These are phyloP conservation scores for Auriculariales sp. DNA, from an alignment of 768 basidiomycete species.

Conservation along the genomic window DNA sequence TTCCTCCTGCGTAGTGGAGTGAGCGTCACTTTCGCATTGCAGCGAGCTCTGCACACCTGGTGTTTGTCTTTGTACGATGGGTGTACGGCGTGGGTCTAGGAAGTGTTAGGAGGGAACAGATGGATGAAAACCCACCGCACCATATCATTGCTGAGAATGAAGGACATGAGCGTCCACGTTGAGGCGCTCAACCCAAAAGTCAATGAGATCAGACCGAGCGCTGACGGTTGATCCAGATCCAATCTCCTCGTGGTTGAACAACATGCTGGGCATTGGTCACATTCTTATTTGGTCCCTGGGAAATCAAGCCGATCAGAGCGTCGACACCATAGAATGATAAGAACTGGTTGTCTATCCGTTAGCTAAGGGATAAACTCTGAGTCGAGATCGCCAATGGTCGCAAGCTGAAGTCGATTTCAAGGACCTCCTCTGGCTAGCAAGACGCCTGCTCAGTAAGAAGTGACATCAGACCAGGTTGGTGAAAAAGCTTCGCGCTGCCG, in stretches of 20 bases:
- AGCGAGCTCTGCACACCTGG: too few relatives aligned
- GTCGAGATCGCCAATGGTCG: conserved; percentile 69
- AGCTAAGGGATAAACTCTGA: conserved; percentile 90
- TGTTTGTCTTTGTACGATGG: conserved; percentile 75
- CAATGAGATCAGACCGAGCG: conserved; percentile 78
- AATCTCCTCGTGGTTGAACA: conserved; percentile 95
- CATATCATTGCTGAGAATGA: conserved; percentile 85
- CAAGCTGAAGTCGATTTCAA: too few relatives aligned
- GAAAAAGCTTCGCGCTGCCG: too few relatives aligned
- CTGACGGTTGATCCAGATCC: conserved; percentile 40
- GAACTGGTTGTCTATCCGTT: conserved; percentile 83
- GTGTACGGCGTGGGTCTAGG: conserved; percentile 57
- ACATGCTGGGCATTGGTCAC: conserved; percentile 78
- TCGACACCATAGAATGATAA: conserved; percentile 95
- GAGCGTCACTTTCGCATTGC: too few relatives aligned
- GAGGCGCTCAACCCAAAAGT: conserved; percentile 71
- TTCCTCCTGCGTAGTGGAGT: too few relatives aligned
- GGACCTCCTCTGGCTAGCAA: too few relatives aligned
- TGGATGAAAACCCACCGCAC: conserved; percentile 12
- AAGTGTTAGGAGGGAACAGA: neutral
- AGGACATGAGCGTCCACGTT: conserved; percentile 63
- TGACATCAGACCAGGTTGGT: too few relatives aligned
- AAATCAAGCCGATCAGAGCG: conserved; percentile 48
- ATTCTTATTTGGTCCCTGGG: conserved; percentile 44
- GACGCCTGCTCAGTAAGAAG: too few relatives aligned